Percentiles rank a stretch among this genome's conserved stretches.
phyloP scores from a whole-genome alignment of 73 alveolate genomes.

The Symbiodinium pilosum region DNA sequence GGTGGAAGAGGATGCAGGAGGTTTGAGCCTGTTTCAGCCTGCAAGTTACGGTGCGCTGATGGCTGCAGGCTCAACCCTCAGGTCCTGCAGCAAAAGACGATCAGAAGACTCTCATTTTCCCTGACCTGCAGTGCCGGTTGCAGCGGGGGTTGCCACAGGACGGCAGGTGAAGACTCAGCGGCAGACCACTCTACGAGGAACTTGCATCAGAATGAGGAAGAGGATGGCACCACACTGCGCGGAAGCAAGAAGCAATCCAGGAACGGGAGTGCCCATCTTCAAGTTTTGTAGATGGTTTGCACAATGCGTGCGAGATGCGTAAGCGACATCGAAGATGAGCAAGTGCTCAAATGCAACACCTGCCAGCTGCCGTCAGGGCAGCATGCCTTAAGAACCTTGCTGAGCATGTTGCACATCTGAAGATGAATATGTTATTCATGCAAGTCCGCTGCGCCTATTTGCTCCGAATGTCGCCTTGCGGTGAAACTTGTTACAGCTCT shows the following conservation, averaged over 20 bases:
- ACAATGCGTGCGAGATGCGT: slow-evolving; percentile 8
- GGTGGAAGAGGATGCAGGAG: too few relatives aligned
- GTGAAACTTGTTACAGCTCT: too few relatives aligned
- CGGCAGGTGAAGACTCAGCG: background rate
- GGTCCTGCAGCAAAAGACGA: slow-evolving; percentile 86
- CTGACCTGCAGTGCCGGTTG: slow-evolving; percentile 26
- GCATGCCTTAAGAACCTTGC: too few relatives aligned
- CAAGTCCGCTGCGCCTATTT: background rate
- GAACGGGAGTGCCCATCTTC: background rate
- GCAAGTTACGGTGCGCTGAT: background rate
- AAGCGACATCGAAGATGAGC: slow-evolving; percentile 42
- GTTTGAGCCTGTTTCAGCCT: too few relatives aligned
- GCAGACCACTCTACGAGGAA: slow-evolving; percentile 45
- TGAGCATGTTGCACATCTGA: too few relatives aligned
- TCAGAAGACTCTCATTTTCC: slow-evolving; percentile 61
- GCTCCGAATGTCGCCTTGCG: background rate
- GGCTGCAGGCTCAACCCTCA: background rate
- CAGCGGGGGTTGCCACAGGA: background rate
- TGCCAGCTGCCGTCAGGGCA: background rate
- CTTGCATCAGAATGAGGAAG: slow-evolving; percentile 90
- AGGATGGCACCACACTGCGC: slow-evolving; percentile 44
- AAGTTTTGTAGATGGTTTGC: background rate
- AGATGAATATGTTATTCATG: too few relatives aligned
- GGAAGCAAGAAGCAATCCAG: background rate
- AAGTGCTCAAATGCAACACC: slow-evolving; percentile 70